Evolutionary conservation across 495 filamentous ascomycete species (phyloP).

Genomic region (Neurospora africana): DNA sequence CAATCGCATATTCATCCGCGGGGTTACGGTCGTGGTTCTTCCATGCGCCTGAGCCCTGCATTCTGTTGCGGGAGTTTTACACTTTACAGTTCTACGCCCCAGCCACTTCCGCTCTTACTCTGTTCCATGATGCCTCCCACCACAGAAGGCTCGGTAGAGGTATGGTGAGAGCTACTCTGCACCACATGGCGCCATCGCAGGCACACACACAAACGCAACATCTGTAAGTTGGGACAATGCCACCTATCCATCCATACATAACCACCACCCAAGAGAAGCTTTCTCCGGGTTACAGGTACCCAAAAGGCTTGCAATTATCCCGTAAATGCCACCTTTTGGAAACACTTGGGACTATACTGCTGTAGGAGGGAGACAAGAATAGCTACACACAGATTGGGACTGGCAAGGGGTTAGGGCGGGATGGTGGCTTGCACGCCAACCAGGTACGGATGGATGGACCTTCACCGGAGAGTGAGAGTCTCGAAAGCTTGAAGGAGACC

Average conservation of each 20-base stretch:
- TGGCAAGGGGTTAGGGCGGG: not conserved
- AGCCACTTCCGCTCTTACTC: not conserved
- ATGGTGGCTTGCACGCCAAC: not conserved
- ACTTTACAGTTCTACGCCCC: not conserved
- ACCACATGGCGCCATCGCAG: not conserved
- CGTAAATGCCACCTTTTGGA: too few species aligned
- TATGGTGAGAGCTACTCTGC: not conserved
- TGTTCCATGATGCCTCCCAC: too few species aligned
- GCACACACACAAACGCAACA: not conserved
- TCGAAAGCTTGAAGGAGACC: not conserved
- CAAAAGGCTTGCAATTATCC: too few species aligned
- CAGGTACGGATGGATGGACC: not conserved
- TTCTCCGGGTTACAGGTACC: not conserved
- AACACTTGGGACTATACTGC: too few species aligned
- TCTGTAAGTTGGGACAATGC: not conserved
- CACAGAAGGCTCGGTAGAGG: too few species aligned
- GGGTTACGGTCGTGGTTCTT: not conserved
- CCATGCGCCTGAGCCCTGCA: not conserved
- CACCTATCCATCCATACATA: not conserved
- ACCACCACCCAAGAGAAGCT: constrained; percentile 1
- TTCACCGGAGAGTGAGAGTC: not conserved
- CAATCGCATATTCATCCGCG: not conserved
- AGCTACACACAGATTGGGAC: constrained; percentile 6
- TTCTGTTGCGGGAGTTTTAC: not conserved
- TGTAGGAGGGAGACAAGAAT: constrained; percentile 1